Evolutionary conservation across 2,329 filamentous ascomycete genomes (phyloP).

Genomic region (Orbilia javanica): DNA sequence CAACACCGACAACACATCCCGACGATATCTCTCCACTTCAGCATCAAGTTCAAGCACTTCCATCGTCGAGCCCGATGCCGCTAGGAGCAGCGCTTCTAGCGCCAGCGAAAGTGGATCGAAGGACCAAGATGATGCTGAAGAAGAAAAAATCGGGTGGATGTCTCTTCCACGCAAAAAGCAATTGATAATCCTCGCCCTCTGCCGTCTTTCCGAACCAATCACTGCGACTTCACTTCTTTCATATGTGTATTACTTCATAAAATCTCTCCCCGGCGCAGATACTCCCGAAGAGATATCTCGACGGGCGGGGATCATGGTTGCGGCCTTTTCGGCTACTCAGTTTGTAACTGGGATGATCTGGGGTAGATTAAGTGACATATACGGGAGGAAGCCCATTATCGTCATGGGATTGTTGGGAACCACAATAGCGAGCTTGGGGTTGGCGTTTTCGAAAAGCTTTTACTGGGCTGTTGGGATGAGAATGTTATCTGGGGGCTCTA

Average conservation of each 20-base stretch:
- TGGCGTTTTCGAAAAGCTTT: slow-evolving; percentile 77
- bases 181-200: slow-evolving; percentile 80
- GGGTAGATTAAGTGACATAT: slow-evolving; percentile 76
- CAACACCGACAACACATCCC: slow-evolving; percentile 47
- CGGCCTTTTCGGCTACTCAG: slow-evolving; percentile 83
- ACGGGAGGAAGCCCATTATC: slow-evolving; percentile 82
- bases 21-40: neutral
- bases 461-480: slow-evolving; percentile 75
- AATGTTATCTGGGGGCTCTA: slow-evolving; percentile 75
- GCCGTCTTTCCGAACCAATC: slow-evolving; percentile 83
- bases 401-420: slow-evolving; percentile 81
- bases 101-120: slow-evolving; percentile 13
- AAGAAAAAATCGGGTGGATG: slow-evolving; percentile 74
- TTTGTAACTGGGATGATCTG: slow-evolving; percentile 86
- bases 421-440: slow-evolving; percentile 74
- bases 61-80: slow-evolving; percentile 15
- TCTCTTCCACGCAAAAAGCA: slow-evolving; percentile 82
- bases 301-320: slow-evolving; percentile 82
- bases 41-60: slow-evolving; percentile 32
- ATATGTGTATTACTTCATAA: slow-evolving; percentile 91
- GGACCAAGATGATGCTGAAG: slow-evolving; percentile 12
- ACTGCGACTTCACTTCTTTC: slow-evolving; percentile 82
- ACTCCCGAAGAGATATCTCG: slow-evolving; percentile 73
- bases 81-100: slow-evolving; percentile 29
- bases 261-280: slow-evolving; percentile 76